Base-by-base conservation (phyloP, 2,329 filamentous ascomycete genomes). In the Thielaviopsis populi region DNA sequence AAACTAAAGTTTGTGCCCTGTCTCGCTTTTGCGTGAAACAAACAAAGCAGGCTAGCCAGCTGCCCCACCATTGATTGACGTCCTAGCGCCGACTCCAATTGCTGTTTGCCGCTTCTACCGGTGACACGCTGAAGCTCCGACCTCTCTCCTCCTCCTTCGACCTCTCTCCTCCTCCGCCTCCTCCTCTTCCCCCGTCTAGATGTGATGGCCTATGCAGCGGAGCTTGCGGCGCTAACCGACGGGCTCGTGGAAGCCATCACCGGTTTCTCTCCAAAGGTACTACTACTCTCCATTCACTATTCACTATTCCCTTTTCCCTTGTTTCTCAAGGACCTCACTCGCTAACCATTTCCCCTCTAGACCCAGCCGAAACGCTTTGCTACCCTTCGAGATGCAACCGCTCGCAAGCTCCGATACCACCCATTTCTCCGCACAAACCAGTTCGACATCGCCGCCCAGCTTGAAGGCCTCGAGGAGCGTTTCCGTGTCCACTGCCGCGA, bases 401-500 rank as follows among this genome's bases (percentile, higher is more conserved):
- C 65, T 24, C 65, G 65, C 37, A 77, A 70, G 58, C 71, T 87
- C 42, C 80, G 79, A 60, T 74, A 79, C 40, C 78, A 84, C 68
- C 80, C 74, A 58, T 83, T 82, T 71, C 76, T 81, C 41, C 81
- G 86, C 43, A 89, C 86, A 1, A 89, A 92, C 70, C 87, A 89
- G 68, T 91, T 91, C 70, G 84, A 88, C 54, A 82, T 91, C 22
- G 76, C 80, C 46, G 79, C 80, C 43, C 80, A 79, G 42, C 77
- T 92, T 1, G 77, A 83, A 59, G 88, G 88, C 0, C 77, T 96
- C 2, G 86, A 91, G 68, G 94, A 97, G 75, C 91, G 92, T 69
- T 94, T 96, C 69, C 82, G 84, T 40, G 80, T 97, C 63, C 80
- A 89, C 59, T 86, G 88, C 70, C 84, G 88, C 67, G 91, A 96